phyloP scores from a whole-genome alignment of 192 early-diverging fungal genomes.

The Obelidium mucronatum region DNA sequence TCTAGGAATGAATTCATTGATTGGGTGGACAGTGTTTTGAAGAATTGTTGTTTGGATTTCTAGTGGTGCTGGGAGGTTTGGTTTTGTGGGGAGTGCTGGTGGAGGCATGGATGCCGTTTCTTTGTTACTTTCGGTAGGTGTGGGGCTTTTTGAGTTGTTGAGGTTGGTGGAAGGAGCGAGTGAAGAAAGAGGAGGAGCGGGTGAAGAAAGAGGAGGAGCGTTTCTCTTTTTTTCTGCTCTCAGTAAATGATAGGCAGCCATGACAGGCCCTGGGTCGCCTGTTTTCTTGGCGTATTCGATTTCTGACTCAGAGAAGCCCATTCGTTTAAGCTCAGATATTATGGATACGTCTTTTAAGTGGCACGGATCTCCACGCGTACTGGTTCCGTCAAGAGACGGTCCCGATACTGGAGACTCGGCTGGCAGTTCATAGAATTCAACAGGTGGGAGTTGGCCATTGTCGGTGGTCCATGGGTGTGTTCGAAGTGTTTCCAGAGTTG shows the following conservation, averaged over 20 bases:
- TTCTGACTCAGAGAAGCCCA: conserved; percentile 31
- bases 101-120: no score
- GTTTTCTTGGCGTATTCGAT: conserved; percentile 33
- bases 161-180: no score
- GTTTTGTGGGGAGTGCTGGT: background rate
- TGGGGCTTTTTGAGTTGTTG: background rate
- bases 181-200: no score
- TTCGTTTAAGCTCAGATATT: conserved; percentile 1
- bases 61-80: background rate
- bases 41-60: background rate
- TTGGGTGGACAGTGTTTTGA: no score
- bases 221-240: conserved; percentile 13
- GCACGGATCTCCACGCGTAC: conserved; percentile 15
- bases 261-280: conserved; percentile 34
- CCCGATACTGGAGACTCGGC: background rate
- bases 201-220: background rate
- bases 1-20: no score
- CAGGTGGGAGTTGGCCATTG: conserved; percentile 31
- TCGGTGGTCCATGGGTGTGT: conserved; percentile 46
- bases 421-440: conserved; percentile 33
- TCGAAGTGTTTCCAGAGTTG: conserved; percentile 35
- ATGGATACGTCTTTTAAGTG: conserved; percentile 5
- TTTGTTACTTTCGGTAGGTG: no score
- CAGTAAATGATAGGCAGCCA: conserved; percentile 39
- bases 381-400: background rate